phyloP scores from a whole-genome alignment of 495 filamentous ascomycete species.

The Entonaema liquescens region DNA sequence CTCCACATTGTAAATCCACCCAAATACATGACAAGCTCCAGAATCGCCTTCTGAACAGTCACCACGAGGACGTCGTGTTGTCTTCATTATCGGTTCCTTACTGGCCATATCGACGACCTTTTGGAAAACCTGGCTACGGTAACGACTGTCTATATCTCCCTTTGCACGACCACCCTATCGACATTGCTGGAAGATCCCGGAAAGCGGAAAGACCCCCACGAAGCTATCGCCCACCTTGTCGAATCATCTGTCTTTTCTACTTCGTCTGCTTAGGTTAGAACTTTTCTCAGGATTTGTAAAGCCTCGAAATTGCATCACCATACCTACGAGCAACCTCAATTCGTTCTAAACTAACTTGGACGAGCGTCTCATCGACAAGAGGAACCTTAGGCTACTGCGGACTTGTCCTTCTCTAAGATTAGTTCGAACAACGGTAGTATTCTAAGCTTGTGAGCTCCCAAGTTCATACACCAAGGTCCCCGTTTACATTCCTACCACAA shows the following conservation, averaged over 20 bases:
- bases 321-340: conserved; percentile 26
- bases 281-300: conserved; percentile 13
- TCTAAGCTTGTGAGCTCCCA: conserved; percentile 3
- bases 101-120: conserved; percentile 22
- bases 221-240: conserved; percentile 33
- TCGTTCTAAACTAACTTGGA: conserved; percentile 7
- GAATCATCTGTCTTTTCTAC: conserved; percentile 28
- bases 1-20: conserved; percentile 43
- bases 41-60: conserved; percentile 33
- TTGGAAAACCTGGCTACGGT: conserved; percentile 25
- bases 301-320: conserved; percentile 16
- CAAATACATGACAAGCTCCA: conserved; percentile 43
- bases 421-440: conserved; percentile 16
- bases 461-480: conserved; percentile 5
- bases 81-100: conserved; percentile 27
- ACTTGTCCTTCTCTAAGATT: conserved; percentile 7
- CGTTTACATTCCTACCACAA: neutral
- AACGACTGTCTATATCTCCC: conserved; percentile 23
- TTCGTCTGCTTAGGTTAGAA: conserved; percentile 21
- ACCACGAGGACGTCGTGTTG: conserved; percentile 35
- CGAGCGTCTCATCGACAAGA: conserved; percentile 21
- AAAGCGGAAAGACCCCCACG: conserved; percentile 38
- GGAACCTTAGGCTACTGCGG: conserved; percentile 14
- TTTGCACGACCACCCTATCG: conserved; percentile 31
- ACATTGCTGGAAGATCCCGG: conserved; percentile 32